Conservation (phyloP, 495 filamentous ascomycete genomes). For the Aspergillus affinis region DNA sequence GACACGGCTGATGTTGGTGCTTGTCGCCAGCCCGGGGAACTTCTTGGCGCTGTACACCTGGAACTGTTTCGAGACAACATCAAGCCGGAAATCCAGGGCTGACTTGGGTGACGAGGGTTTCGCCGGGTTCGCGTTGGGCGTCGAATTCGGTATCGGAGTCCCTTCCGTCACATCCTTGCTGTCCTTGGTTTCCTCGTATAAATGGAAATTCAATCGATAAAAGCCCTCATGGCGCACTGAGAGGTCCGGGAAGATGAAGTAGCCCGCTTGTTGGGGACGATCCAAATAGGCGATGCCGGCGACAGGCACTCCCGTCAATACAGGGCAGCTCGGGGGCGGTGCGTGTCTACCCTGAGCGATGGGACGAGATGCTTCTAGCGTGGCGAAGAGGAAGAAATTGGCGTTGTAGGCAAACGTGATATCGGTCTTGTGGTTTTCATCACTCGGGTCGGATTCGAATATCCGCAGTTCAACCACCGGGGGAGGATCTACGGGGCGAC, state of each 20-base stretch:
- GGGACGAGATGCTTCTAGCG: constrained; percentile 80
- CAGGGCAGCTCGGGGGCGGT: constrained; percentile 68
- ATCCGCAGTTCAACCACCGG: constrained; percentile 93
- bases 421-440: constrained; percentile 57
- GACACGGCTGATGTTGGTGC: constrained; percentile 81
- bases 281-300: constrained; percentile 97
- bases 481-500: constrained; percentile 93
- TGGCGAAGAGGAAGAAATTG: constrained; percentile 97
- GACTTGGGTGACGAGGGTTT: constrained; percentile 41
- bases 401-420: constrained; percentile 93
- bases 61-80: constrained; percentile 86
- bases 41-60: constrained; percentile 97
- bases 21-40: constrained; percentile 92
- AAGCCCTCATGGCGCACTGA: constrained; percentile 95
- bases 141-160: constrained; percentile 28
- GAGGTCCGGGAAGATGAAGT: constrained; percentile 97
- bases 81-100: constrained; percentile 69
- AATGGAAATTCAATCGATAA: constrained; percentile 83
- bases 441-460: constrained; percentile 69
- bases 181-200: constrained; percentile 92
- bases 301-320: constrained; percentile 92
- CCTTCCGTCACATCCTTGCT: constrained; percentile 62
- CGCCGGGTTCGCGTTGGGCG: constrained; percentile 16
- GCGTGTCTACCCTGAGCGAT: constrained; percentile 80
- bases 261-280: constrained; percentile 85